Percentiles rank a stretch among this genome's conserved stretches.
Evolutionary conservation across 192 early-diverging fungal species (phyloP).

Genomic region (Entophlyctis luteolus): DNA sequence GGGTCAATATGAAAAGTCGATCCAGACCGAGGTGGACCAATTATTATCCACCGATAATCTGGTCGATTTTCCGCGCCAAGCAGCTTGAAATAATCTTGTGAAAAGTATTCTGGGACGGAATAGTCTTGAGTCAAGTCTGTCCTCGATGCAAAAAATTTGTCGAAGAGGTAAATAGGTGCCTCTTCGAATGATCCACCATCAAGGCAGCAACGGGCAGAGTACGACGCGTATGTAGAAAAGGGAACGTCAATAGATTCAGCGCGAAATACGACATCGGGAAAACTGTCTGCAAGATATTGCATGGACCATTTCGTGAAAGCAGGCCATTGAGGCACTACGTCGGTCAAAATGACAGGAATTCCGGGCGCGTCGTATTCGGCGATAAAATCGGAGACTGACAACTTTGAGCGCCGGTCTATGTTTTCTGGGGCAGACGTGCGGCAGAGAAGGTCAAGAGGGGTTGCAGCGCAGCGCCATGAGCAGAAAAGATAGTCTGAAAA

Average conservation of each 20-base stretch:
- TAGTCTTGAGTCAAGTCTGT: slow-evolving; percentile 51
- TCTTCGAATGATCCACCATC: slow-evolving; percentile 42
- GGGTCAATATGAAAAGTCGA: slow-evolving; percentile 72
- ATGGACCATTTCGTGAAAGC: slow-evolving; percentile 58
- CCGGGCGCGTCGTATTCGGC: slow-evolving; percentile 46
- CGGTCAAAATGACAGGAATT: slow-evolving; percentile 62
- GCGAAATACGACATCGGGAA: slow-evolving; percentile 45
- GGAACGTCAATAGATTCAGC: slow-evolving; percentile 64
- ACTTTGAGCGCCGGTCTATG: slow-evolving; percentile 47
- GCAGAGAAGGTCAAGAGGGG: slow-evolving; percentile 34
- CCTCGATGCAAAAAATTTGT: slow-evolving; percentile 55
- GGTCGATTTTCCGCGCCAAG: slow-evolving; percentile 50
- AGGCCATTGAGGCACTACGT: slow-evolving; percentile 57
- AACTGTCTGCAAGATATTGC: slow-evolving; percentile 43
- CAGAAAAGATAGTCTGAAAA: slow-evolving; percentile 66
- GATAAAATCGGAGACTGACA: slow-evolving; percentile 29
- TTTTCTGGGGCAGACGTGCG: slow-evolving; percentile 37
- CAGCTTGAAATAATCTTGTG: slow-evolving; percentile 59
- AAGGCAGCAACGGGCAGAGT: slow-evolving; percentile 35
- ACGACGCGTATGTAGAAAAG: slow-evolving; percentile 53
- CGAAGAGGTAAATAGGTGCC: slow-evolving; percentile 67
- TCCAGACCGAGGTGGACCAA: slow-evolving; percentile 63
- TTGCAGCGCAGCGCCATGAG: slow-evolving; percentile 50
- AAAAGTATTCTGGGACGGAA: slow-evolving; percentile 58
- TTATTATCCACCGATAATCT: slow-evolving; percentile 68